These are phyloP conservation scores for Talaromyces liani DNA, from an alignment of 495 filamentous ascomycete genomes.

Conservation along the genomic window DNA sequence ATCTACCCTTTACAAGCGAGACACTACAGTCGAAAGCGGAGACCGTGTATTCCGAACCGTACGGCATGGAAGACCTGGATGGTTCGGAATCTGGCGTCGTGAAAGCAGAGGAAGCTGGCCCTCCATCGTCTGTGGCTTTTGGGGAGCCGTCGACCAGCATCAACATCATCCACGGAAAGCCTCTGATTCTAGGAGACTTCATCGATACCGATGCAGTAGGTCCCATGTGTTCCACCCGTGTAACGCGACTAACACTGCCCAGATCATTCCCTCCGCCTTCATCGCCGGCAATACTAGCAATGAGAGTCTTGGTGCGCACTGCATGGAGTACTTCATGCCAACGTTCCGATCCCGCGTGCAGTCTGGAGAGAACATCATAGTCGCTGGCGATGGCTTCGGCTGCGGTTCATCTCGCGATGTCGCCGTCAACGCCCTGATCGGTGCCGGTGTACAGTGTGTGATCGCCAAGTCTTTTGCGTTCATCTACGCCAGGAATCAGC, in stretches of 20 bases:
- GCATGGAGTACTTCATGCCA: slow-evolving; percentile 21
- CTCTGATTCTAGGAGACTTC: slow-evolving; percentile 23
- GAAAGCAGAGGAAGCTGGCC: too few species aligned
- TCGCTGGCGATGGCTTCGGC: slow-evolving; percentile 25
- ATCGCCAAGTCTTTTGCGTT: slow-evolving; percentile 26
- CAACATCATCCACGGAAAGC: slow-evolving; percentile 10
- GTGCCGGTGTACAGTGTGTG: slow-evolving; percentile 20
- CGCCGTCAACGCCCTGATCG: slow-evolving; percentile 21
- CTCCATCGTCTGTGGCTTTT: too few species aligned
- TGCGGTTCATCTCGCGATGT: slow-evolving; percentile 25
- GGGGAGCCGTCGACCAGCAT: background rate
- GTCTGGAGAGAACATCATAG: slow-evolving; percentile 21
- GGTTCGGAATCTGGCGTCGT: too few species aligned
- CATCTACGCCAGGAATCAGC: slow-evolving; percentile 28
- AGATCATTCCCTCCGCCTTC: slow-evolving; percentile 15
- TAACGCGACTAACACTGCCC: background rate
- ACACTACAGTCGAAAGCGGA: background rate
- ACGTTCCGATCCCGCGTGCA: slow-evolving; percentile 20
- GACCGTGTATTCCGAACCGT: background rate
- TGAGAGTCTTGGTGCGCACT: slow-evolving; percentile 21
- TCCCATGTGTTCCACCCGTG: background rate
- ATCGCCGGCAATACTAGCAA: slow-evolving; percentile 14
- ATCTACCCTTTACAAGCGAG: too few species aligned
- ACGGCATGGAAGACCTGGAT: background rate
- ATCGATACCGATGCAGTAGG: slow-evolving; percentile 25